Evolutionary conservation across 176 grass and related monocot genomes (phyloP).

Genomic region (Oryza nivara): DNA sequence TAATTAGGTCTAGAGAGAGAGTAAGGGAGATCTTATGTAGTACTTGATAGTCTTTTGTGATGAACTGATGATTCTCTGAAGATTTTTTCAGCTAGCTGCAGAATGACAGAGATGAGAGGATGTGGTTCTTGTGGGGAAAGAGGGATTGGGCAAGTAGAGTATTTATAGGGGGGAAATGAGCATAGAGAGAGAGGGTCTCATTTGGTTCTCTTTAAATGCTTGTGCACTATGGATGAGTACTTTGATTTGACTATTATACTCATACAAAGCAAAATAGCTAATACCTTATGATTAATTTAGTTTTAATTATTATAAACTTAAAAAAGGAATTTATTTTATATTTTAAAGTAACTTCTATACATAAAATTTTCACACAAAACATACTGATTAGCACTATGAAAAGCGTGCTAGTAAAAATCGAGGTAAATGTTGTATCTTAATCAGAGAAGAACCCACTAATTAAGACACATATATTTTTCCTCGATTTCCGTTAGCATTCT

Average conservation of each 20-base stretch:
- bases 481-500: too few species aligned
- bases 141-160: constrained; percentile 40
- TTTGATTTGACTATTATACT: constrained; percentile 14
- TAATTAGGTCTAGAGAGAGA: not conserved
- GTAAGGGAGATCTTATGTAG: constrained; percentile 18
- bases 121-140: constrained; percentile 17
- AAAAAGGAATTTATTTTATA: too few species aligned
- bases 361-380: too few species aligned
- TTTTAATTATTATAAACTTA: too few species aligned
- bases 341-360: too few species aligned
- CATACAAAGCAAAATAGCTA: not conserved
- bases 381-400: too few species aligned
- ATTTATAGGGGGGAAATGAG: constrained; percentile 56
- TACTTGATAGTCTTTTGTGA: not conserved
- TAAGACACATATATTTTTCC: too few species aligned
- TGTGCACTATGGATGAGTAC: constrained; percentile 29
- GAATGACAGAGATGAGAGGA: not conserved
- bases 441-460: too few species aligned
- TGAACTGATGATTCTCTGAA: not conserved
- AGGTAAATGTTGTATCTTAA: too few species aligned
- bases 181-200: constrained; percentile 26
- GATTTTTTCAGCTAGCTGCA: not conserved
- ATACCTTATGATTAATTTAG: too few species aligned
- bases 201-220: constrained; percentile 69
- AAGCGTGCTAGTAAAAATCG: too few species aligned